Conservation (phyloP, 2,329 filamentous ascomycete species). For the Fusarium graminum region DNA sequence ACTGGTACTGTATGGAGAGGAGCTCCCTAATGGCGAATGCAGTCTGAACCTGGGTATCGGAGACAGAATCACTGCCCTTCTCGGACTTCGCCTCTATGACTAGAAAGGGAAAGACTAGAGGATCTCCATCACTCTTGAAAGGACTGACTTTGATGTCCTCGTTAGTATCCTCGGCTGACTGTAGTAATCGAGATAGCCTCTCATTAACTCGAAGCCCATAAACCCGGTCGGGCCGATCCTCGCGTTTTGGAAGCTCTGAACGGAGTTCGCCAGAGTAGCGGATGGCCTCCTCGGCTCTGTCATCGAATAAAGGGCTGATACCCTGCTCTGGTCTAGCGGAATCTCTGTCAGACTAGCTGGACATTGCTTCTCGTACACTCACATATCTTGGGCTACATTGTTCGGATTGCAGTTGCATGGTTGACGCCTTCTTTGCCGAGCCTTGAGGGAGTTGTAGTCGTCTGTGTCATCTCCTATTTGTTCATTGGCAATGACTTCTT, state of each 20-base stretch:
- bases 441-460: background rate
- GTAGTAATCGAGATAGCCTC: background rate
- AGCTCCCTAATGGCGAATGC: background rate
- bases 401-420: background rate
- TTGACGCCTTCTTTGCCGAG: background rate
- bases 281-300: slow-evolving; percentile 3
- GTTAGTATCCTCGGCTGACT: too few species aligned
- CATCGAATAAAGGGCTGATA: background rate
- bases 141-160: background rate
- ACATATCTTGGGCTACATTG: background rate
- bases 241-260: background rate
- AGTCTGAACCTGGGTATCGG: background rate
- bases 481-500: background rate
- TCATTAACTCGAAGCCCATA: background rate
- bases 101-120: background rate
- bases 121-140: background rate
- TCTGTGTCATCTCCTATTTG: background rate
- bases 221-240: background rate
- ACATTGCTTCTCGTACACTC: background rate
- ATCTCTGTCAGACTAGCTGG: background rate
- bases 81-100: slow-evolving; percentile 3
- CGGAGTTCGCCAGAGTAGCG: background rate
- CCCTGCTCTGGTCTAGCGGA: background rate
- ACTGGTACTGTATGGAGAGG: background rate
- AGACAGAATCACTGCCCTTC: background rate